Evolutionary conservation across 2,329 filamentous ascomycete genomes (phyloP), one percentile per base, ranked within the genome.

Genomic region (Ophiostoma sp.): DNA sequence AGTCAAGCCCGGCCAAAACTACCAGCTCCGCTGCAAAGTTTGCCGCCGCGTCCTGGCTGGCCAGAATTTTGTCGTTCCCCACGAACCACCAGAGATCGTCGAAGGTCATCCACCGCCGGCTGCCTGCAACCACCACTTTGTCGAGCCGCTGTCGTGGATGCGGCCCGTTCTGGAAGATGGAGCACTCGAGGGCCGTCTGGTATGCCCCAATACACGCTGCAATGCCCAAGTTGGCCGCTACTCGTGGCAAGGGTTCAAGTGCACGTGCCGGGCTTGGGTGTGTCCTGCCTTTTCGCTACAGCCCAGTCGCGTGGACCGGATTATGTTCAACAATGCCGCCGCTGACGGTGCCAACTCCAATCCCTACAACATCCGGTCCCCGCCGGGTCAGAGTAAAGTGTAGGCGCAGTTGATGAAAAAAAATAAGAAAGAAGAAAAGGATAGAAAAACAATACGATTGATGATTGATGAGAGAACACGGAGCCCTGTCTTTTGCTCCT

Each of bases 71-170:
- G 85, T 97, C 71, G 82, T 91, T 63, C 83, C 87, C 1, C 94
- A 97, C 81, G 83, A 77, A 77, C 83, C 61, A 11, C 55, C 73
- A 5, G 69, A 45, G 22, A 9, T 45, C n/a, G 70, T 74, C 28
- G n/a, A 36, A 5, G 57, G 57, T 9, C 57, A 17, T n/a, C 68
- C 12, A 50, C 25, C n/a, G 15, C 68, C 74, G 8, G 61, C n/a
- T 6, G 42, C 78, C 42, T 99, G 96, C 79, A 91, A 92, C 25
- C 95, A 98, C 81, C 89, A 95, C 80, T 98, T 98, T 82, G 83
- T 98, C 76, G 94, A 98, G 79, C 94, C 96, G 0, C 85, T 99
- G 45, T 93, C 93, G 17, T 99, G 96, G 96, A 99, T 99, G 96
- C 90, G 93, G 7, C 85, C 90, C 0, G 91, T 91, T 78, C 89